These are phyloP conservation scores for Pyrenochaeta sp. DNA, from an alignment of 2,329 filamentous ascomycete genomes.

Conservation along the genomic window DNA sequence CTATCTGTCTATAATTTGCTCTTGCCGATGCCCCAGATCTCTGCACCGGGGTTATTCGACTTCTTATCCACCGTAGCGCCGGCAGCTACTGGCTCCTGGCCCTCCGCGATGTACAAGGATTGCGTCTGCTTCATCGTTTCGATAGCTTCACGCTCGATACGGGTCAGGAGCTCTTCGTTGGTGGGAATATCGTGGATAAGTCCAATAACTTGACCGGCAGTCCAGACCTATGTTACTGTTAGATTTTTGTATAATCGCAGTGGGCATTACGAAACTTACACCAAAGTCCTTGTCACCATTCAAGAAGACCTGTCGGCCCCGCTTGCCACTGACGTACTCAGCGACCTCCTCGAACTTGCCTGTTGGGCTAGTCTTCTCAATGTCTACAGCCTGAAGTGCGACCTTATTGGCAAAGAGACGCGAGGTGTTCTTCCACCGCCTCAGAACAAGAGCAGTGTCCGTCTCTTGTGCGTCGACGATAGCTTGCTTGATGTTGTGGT, in stretches of 20 bases:
- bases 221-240: slow-evolving; percentile 79
- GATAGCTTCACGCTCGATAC: slow-evolving; percentile 58
- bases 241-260: background rate
- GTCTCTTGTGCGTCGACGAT: slow-evolving; percentile 91
- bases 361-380: slow-evolving; percentile 82
- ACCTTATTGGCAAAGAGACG: slow-evolving; percentile 92
- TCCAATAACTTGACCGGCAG: slow-evolving; percentile 89
- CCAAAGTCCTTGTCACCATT: slow-evolving; percentile 92
- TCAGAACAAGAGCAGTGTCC: slow-evolving; percentile 86
- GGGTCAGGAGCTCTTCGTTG: slow-evolving; percentile 54
- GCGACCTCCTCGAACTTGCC: slow-evolving; percentile 92
- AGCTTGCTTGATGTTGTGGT: slow-evolving; percentile 89
- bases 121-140: slow-evolving; percentile 52
- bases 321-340: slow-evolving; percentile 86
- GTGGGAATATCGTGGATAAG: slow-evolving; percentile 62
- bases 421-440: slow-evolving; percentile 92
- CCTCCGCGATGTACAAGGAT: slow-evolving; percentile 45
- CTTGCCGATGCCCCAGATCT: slow-evolving; percentile 54
- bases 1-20: slow-evolving; percentile 49
- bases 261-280: slow-evolving; percentile 32
- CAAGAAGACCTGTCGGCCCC: slow-evolving; percentile 88
- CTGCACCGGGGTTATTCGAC: slow-evolving; percentile 51
- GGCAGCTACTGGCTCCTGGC: slow-evolving; percentile 2
- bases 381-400: slow-evolving; percentile 77
- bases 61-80: slow-evolving; percentile 39